Evolutionary conservation across 2,329 filamentous ascomycete species (phyloP).

Genomic region (Hymenoscyphus fraxineus): DNA sequence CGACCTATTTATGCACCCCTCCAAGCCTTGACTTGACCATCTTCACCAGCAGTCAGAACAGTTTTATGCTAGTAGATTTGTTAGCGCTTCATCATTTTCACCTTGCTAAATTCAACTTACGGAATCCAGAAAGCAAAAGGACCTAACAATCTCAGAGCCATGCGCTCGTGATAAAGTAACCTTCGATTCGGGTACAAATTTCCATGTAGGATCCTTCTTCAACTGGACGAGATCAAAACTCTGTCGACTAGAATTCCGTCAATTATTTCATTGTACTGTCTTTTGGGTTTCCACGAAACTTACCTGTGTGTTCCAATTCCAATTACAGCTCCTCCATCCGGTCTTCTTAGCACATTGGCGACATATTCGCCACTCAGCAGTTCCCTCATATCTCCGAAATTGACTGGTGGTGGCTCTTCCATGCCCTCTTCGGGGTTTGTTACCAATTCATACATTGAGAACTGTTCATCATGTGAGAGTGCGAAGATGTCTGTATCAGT

Average conservation of each 20-base stretch:
- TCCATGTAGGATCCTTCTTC: slow-evolving; percentile 50
- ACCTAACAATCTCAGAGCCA: slow-evolving; percentile 59
- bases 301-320: slow-evolving; percentile 67
- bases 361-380: slow-evolving; percentile 70
- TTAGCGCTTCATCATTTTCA: slow-evolving; percentile 7
- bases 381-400: slow-evolving; percentile 67
- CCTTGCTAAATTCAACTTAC: slow-evolving; percentile 29
- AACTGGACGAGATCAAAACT: slow-evolving; percentile 60
- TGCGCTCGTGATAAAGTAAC: slow-evolving; percentile 61
- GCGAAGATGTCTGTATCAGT: slow-evolving; percentile 63
- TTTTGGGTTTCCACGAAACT: slow-evolving; percentile 36
- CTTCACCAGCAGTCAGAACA: slow-evolving; percentile 40
- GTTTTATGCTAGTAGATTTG: slow-evolving; percentile 27
- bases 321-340: slow-evolving; percentile 57
- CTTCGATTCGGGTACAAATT: slow-evolving; percentile 49
- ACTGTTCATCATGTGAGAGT: slow-evolving; percentile 73
- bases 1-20: slow-evolving; percentile 25
- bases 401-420: slow-evolving; percentile 43
- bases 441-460: slow-evolving; percentile 68
- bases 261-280: neutral
- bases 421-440: slow-evolving; percentile 58
- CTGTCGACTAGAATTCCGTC: slow-evolving; percentile 42
- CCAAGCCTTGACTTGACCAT: slow-evolving; percentile 40
- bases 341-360: slow-evolving; percentile 60
- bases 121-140: slow-evolving; percentile 61